A percentile compares a stretch with the other conserved stretches of the same genome.
These are phyloP conservation scores for Francoa sonchifolia DNA, from an alignment of 441 rosid species.

Conservation along the genomic window DNA sequence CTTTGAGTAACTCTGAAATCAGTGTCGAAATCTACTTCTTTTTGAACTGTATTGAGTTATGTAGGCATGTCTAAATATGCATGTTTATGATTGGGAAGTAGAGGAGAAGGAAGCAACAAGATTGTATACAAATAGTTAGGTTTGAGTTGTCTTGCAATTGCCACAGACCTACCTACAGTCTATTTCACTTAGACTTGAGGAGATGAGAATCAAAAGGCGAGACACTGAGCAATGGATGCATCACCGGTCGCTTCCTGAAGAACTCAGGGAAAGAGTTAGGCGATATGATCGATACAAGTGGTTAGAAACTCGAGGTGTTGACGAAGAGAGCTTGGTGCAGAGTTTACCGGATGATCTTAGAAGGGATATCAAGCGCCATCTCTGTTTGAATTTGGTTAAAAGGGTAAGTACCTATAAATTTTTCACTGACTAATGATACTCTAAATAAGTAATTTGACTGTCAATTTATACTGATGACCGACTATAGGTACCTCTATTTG, in stretches of 20 bases:
- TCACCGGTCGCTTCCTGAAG: constrained; percentile 84
- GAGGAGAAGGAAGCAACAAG: too few species aligned
- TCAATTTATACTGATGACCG: too few species aligned
- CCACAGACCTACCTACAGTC: constrained; percentile 93
- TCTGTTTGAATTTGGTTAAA: constrained; percentile 79
- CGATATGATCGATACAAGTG: constrained; percentile 95
- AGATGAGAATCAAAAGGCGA: constrained; percentile 96
- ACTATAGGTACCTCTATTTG: constrained; percentile 86
- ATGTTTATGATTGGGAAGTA: too few species aligned
- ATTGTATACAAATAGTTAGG: too few species aligned
- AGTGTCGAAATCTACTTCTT: too few species aligned
- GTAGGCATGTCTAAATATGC: too few species aligned
- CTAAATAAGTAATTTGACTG: too few species aligned
- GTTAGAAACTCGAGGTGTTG: constrained; percentile 96
- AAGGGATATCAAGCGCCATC: constrained; percentile 91
- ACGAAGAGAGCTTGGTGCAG: constrained; percentile 75
- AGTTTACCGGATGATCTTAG: constrained; percentile 89
- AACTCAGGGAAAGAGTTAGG: constrained; percentile 78
- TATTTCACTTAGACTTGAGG: constrained; percentile 83
- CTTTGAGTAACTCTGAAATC: too few species aligned
- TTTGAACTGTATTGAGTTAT: too few species aligned
- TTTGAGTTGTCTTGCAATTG: too few species aligned
- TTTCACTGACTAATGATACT: too few species aligned
- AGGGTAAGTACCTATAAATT: too few species aligned
- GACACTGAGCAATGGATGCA: constrained; percentile 99